Evolutionary conservation across 306 rosid genomes (phyloP), one percentile per base, ranked within the genome.

Genomic region (Cucurbita pepo): DNA sequence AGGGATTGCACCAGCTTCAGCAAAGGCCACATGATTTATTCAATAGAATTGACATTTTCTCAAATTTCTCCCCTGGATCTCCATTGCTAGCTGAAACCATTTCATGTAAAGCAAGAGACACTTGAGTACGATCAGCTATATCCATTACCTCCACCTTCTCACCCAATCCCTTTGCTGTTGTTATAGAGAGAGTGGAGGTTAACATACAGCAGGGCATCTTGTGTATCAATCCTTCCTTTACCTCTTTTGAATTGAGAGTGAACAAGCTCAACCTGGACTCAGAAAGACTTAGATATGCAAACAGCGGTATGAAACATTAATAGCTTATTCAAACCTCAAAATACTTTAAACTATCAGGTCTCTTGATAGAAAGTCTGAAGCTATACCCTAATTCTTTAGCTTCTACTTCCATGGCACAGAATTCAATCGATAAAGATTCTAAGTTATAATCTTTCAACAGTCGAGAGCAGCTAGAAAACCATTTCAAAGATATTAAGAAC

Each of bases 1-100:
- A 59, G 92, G 99, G 76, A 94, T 89, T 76, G 95, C 99, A 58
- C 97, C 99, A 37, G 99, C 97, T 84, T 94, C 97, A 69, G 96
- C 97, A 80, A 94, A 89, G 78, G 97, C 97, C 30, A 91, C 92
- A 45, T 96, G 96, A 50, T 94, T 85, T 87, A 85, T 86, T 94
- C 85, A 94, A 76, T 61, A 91, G 75, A 89, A 81, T 89, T 0
- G 99, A 88, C 86, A 94, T 89, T 81, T 86, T 94, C 84, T 94
- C 97, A 10, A 94, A 82, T 77, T 83, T 88, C 60, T 83, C 92
- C 78, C 96, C 97, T 50, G 97, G 97, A 80, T 94, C 99, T 72
- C 95, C 99, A 79, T 85, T 79, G 55, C 87, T 91, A 40, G 83
- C 78, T 72, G 85, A 53, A 82, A 90, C 98, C 89, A 89, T 89